These are phyloP conservation scores for Anisodus acutangulus DNA, from an alignment of 257 asterid species.

Conservation along the genomic window DNA sequence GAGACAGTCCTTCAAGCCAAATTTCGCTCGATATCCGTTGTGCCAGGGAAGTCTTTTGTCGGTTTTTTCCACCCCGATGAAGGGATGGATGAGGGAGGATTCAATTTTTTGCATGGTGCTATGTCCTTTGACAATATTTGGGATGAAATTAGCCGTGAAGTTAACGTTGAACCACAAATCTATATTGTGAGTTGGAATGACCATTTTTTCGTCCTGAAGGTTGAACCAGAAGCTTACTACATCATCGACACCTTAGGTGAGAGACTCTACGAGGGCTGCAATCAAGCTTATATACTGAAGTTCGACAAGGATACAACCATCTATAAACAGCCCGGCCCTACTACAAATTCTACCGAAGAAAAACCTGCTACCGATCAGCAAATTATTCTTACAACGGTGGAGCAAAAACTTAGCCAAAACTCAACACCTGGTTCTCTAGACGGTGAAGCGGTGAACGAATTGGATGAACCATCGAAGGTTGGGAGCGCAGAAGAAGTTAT, in stretches of 20 bases:
- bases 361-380: conserved; percentile 43
- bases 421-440: conserved; percentile 28
- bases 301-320: conserved; percentile 66
- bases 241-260: conserved; percentile 94
- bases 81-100: conserved; percentile 59
- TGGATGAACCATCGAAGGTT: conserved; percentile 49
- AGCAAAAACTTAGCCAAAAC: conserved; percentile 31
- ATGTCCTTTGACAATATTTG: conserved; percentile 92
- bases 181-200: conserved; percentile 96
- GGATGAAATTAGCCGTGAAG: conserved; percentile 69
- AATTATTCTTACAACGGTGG: conserved; percentile 34
- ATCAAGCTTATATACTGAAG: conserved; percentile 86
- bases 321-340: conserved; percentile 48
- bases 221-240: conserved; percentile 74
- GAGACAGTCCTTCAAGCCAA: conserved; percentile 88
- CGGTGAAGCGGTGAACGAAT: conserved; percentile 30
- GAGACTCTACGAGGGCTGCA: conserved; percentile 89
- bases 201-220: conserved; percentile 88
- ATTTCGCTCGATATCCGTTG: conserved; percentile 60
- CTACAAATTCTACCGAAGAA: conserved; percentile 50
- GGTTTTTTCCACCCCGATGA: conserved; percentile 80
- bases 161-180: conserved; percentile 50
- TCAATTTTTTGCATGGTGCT: conserved; percentile 86
- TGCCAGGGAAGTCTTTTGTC: conserved; percentile 74
- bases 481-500: conserved; percentile 56